phyloP scores from a whole-genome alignment of 2,329 filamentous ascomycete genomes.

The Volutella citrinella region DNA sequence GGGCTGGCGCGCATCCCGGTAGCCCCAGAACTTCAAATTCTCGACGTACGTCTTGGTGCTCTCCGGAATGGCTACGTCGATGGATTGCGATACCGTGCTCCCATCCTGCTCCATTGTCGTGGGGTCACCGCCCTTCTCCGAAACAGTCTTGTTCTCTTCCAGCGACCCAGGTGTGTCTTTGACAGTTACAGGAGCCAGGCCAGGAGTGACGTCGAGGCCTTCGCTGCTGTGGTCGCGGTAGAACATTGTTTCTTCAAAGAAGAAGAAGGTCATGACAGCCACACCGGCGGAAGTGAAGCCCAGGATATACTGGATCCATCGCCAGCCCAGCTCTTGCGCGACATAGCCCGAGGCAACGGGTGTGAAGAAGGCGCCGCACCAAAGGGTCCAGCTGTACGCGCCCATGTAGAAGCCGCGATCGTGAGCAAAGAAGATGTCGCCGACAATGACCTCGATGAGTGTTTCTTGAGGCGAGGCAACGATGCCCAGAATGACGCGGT shows the following conservation, averaged over 20 bases:
- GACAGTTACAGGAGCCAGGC: background rate
- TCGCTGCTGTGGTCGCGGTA: slow-evolving; percentile 8
- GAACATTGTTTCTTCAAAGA: slow-evolving; percentile 25
- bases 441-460: slow-evolving; percentile 20
- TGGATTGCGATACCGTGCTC: background rate
- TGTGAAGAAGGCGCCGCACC: slow-evolving; percentile 22
- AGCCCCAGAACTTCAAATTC: slow-evolving; percentile 20
- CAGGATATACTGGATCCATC: slow-evolving; percentile 24
- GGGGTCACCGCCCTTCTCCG: background rate
- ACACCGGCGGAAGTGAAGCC: slow-evolving; percentile 13
- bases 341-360: slow-evolving; percentile 22
- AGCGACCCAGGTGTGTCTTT: slow-evolving; percentile 1
- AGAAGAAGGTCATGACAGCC: slow-evolving; percentile 15
- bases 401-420: slow-evolving; percentile 25
- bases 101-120: slow-evolving; percentile 1
- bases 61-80: background rate
- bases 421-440: slow-evolving; percentile 20
- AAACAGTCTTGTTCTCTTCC: slow-evolving; percentile 5
- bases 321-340: slow-evolving; percentile 19
- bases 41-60: slow-evolving; percentile 9
- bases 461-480: slow-evolving; percentile 21
- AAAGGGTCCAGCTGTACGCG: slow-evolving; percentile 21
- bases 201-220: slow-evolving; percentile 2
- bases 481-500: slow-evolving; percentile 20
- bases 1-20: slow-evolving; percentile 13